Conservation (phyloP, 2,329 filamentous ascomycete species). For the Fusarium albosuccineum region DNA sequence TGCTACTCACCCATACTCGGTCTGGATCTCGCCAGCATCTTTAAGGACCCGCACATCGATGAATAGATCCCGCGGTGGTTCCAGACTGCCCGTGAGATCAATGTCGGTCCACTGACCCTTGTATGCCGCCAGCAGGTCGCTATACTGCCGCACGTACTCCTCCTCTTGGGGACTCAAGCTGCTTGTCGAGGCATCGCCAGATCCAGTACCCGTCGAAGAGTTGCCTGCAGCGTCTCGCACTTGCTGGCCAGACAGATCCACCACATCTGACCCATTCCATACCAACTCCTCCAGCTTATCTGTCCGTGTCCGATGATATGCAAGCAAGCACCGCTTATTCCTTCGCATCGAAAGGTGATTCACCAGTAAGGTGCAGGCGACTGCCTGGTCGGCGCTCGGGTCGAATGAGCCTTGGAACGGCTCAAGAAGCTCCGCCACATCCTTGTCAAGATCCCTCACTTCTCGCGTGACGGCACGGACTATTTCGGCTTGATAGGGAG, state of each 20-base stretch:
- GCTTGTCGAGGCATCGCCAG: conserved; percentile 70
- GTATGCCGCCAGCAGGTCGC: conserved; percentile 92
- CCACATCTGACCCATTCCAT: conserved; percentile 88
- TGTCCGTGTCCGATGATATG: conserved; percentile 90
- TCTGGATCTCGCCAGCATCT: conserved; percentile 98
- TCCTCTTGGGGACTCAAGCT: conserved; percentile 95
- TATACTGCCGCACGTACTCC: conserved; percentile 93
- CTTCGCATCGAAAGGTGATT: conserved; percentile 95
- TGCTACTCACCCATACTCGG: conserved; percentile 88
- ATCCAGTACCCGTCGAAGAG: conserved; percentile 47
- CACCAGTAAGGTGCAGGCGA: conserved; percentile 89
- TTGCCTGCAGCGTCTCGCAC: conserved; percentile 55
- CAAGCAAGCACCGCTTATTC: conserved; percentile 94
- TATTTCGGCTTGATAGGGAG: conserved; percentile 91
- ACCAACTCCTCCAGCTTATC: conserved; percentile 95
- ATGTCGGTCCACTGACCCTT: conserved; percentile 99
- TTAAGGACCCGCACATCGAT: conserved; percentile 97
- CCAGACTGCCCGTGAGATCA: conserved; percentile 91
- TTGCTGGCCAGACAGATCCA: conserved; percentile 75
- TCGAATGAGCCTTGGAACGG: conserved; percentile 89
- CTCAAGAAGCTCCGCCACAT: conserved; percentile 82
- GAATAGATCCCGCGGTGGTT: conserved; percentile 94
- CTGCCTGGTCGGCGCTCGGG: conserved; percentile 83
- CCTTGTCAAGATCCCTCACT: conserved; percentile 91
- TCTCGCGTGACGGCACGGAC: conserved; percentile 90